Base-by-base conservation (phyloP, 164 flowering plant species). In the Chimonanthus salicifolius region DNA sequence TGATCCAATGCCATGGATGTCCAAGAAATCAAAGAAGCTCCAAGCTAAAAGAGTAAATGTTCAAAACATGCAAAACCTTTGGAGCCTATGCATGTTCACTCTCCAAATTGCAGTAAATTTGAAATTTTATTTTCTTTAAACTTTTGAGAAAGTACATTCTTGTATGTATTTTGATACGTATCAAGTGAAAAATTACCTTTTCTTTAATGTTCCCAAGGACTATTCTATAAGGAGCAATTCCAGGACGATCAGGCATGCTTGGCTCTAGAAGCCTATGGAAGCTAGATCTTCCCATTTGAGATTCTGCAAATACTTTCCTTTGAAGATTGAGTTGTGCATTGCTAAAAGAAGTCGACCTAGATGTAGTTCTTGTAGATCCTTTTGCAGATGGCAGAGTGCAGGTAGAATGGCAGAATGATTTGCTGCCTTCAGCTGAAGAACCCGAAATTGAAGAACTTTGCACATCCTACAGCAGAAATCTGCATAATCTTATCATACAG, bases 261-360 rank as follows among this genome's bases (percentile, higher is more conserved):
- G 98, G 98, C 77, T 94, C 98, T 16, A 94, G 83, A 77, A 94
- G 97, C 84, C 87, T 91, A 65, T 88, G 92, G 82, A 94, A 92
- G 81, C 97, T 94, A 80, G 92, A 73, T 81, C 90, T 87, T 81
- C 98, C 98, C 33, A 85, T 78, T 78, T 85, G 84, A 73, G 97
- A 89, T 74, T 91, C 94, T 71, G 91, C 85, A 80, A 86, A 90
- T 9, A 83, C 68, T 84, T 91, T 92, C 81, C 90, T 88, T 81
- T 88, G 91, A 76, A 89, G 83, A 71, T 84, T 78, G 47, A 88
- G 85, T 77, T 88, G 91, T 76, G 70, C 71, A 46, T 97, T 87
- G 72, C 64, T 79, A 73, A 85, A 80, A 72, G 91, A 81, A 74
- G 79, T 64, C 78, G 79, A 62, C 15, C 85, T 79, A 58, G 85